Percentiles rank a stretch among this genome's conserved stretches.
phyloP scores from a whole-genome alignment of 805 yeast genomes.

The Yamadazyma sp. region DNA sequence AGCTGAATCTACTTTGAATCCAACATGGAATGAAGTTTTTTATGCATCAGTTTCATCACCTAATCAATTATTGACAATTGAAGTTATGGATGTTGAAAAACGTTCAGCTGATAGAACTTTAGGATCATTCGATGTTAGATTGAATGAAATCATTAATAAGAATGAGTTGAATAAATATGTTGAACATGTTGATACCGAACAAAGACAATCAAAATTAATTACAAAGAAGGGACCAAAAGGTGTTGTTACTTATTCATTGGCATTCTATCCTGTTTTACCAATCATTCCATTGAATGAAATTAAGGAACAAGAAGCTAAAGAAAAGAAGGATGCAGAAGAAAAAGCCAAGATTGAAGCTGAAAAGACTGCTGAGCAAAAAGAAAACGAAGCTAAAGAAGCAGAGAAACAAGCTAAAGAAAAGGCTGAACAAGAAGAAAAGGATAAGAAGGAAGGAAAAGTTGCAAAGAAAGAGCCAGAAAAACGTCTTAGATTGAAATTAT shows the following conservation, averaged over 20 bases:
- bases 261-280: constrained; percentile 82
- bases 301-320: constrained; percentile 48
- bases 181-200: constrained; percentile 54
- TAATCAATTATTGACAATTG: constrained; percentile 77
- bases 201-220: constrained; percentile 60
- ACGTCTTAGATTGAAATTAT: constrained; percentile 34
- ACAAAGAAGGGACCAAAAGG: constrained; percentile 86
- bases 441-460: constrained; percentile 29
- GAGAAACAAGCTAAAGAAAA: constrained; percentile 17
- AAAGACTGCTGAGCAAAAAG: constrained; percentile 20
- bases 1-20: constrained; percentile 63
- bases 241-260: constrained; percentile 61
- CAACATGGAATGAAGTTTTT: constrained; percentile 80
- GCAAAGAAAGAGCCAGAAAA: constrained; percentile 23
- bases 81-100: constrained; percentile 88
- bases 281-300: constrained; percentile 76
- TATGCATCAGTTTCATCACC: constrained; percentile 82
- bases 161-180: constrained; percentile 61
- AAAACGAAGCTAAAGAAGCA: constrained; percentile 30
- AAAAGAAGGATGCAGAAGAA: constrained; percentile 30
- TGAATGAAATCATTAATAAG: constrained; percentile 64
- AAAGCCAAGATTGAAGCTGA: constrained; percentile 30
- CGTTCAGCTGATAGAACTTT: constrained; percentile 79
- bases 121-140: constrained; percentile 73
- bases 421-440: constrained; percentile 13